Evolutionary conservation across 2,329 filamentous ascomycete genomes (phyloP).

Genomic region (Fusarium brevicatenulatum): DNA sequence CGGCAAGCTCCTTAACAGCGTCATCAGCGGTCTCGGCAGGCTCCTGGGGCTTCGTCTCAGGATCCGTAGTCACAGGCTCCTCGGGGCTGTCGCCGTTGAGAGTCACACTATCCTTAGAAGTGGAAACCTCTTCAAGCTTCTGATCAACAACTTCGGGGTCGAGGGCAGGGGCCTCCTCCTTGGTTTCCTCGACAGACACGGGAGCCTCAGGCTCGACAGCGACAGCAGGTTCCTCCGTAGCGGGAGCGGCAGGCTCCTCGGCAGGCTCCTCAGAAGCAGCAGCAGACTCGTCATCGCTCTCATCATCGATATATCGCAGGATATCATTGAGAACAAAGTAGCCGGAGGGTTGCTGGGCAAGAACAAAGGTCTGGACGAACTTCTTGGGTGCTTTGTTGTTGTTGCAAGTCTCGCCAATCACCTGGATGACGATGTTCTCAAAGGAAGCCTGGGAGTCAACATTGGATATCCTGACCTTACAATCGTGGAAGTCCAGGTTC

Average conservation of each 20-base stretch:
- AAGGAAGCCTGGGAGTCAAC: conserved; percentile 95
- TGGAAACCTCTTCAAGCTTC: conserved; percentile 75
- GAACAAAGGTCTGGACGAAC: conserved; percentile 97
- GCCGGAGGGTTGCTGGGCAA: conserved; percentile 93
- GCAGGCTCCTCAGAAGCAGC: conserved; percentile 48
- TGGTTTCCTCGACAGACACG: conserved; percentile 44
- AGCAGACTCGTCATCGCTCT: conserved; percentile 75
- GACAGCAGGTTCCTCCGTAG: conserved; percentile 43
- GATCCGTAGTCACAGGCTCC: conserved; percentile 51
- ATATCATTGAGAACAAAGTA: conserved; percentile 99
- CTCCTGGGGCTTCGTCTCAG: conserved; percentile 51
- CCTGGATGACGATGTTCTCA: conserved; percentile 95
- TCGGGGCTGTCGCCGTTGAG: conserved; percentile 48
- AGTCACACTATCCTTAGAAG: conserved; percentile 50
- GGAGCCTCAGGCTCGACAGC: conserved; percentile 49
- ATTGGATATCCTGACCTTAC: conserved; percentile 97
- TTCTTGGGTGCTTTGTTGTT: conserved; percentile 91
- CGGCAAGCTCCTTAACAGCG: conserved; percentile 62
- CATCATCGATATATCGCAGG: conserved; percentile 90
- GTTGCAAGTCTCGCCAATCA: conserved; percentile 98
- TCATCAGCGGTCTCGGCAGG: conserved; percentile 58
- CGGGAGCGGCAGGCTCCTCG: conserved; percentile 47
- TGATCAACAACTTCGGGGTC: conserved; percentile 71
- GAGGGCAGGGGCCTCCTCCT: conserved; percentile 46
- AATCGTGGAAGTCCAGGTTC: conserved; percentile 92